Evolutionary conservation across 805 yeast species (phyloP).

Genomic region (Wickerhamiella nectarea): DNA sequence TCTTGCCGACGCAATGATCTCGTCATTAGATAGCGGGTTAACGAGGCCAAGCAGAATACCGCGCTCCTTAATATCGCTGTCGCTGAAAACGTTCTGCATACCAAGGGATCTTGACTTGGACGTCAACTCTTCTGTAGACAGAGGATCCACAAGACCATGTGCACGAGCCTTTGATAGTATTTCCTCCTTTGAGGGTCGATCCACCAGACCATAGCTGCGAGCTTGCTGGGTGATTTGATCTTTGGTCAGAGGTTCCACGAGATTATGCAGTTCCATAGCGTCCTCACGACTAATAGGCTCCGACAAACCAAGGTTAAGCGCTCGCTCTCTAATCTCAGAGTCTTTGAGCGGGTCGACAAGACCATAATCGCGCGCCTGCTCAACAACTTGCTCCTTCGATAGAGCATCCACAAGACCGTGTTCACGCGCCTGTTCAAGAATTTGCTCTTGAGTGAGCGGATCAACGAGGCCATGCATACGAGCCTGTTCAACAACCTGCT

Average conservation of each 20-base stretch:
- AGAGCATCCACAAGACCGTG: slow-evolving; percentile 7
- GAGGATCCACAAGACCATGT: slow-evolving; percentile 15
- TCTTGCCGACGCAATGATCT: slow-evolving; percentile 1
- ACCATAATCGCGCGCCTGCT: slow-evolving; percentile 50
- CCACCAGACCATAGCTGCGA: slow-evolving; percentile 15
- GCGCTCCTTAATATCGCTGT: slow-evolving; percentile 32
- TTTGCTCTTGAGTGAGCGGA: slow-evolving; percentile 6
- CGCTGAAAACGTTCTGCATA: slow-evolving; percentile 21
- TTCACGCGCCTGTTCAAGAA: not conserved
- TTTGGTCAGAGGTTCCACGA: slow-evolving; percentile 9
- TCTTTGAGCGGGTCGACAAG: slow-evolving; percentile 32
- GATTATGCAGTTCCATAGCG: not conserved
- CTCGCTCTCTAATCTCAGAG: not conserved
- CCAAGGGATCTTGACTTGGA: slow-evolving; percentile 4
- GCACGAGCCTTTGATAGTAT: slow-evolving; percentile 17
- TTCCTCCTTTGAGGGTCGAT: slow-evolving; percentile 41
- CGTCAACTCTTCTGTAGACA: not conserved
- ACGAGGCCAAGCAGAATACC: slow-evolving; percentile 15
- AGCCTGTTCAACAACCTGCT: slow-evolving; percentile 24
- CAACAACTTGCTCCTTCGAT: slow-evolving; percentile 9
- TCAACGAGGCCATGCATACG: slow-evolving; percentile 11
- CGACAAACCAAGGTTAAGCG: slow-evolving; percentile 4
- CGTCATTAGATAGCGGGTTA: slow-evolving; percentile 10
- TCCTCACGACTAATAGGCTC: slow-evolving; percentile 34
- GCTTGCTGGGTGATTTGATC: slow-evolving; percentile 12